Base-by-base conservation (phyloP, 2,329 filamentous ascomycete genomes). In the Taxawa tesnikishii region DNA sequence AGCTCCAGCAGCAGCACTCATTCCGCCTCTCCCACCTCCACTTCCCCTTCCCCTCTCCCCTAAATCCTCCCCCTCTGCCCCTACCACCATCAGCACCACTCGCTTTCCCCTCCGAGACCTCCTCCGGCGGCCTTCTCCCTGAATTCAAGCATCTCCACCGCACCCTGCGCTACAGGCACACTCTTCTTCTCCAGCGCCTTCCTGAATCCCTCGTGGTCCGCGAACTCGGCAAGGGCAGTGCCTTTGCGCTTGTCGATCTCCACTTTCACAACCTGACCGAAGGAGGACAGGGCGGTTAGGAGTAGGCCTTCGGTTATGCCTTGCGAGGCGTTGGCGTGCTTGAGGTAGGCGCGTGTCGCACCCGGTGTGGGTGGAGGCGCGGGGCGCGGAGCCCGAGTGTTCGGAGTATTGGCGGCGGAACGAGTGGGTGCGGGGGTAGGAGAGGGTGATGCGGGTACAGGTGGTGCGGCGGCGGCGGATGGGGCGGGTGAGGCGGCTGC, bases 241-340 rank as follows among this genome's bases (percentile, higher is more conserved):
- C 85, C 85, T 55, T 94, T 94, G 48, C 87, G 81, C 55, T 85
- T 87, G 52, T 96, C 88, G 33, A 96, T 88, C 46, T 94, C 88
- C 12, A 94, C 83, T 42, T 75, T 79, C 1, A 73, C 73, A 28
- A 94, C 72, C 1, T 70, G 55, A 2, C 88, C 88, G 45, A 84
- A 93, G 0, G 61, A 56, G 27, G 76, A 68, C 50, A 96, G 74
- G 1, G 81, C 76, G 43, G 79, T 70, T 45, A 79, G 76, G 2
- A 96, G 72, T 0, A 85, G 59, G 0, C 78, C 62, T 49, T 94
- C 88, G 0, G 84, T 94, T 28, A 94, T 82, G 10, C 88, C 88
- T 51, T 94, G 88, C 0, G 85, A 90, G 8, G 83, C 75, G 50
- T 92, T 94, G 18, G 63, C 63, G 39, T 68, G 63, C 40, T 68